A percentile compares a stretch with the other conserved stretches of the same genome.
Conservation (phyloP, 2,329 filamentous ascomycete genomes). For the Pseudogymnoascus sp. region DNA sequence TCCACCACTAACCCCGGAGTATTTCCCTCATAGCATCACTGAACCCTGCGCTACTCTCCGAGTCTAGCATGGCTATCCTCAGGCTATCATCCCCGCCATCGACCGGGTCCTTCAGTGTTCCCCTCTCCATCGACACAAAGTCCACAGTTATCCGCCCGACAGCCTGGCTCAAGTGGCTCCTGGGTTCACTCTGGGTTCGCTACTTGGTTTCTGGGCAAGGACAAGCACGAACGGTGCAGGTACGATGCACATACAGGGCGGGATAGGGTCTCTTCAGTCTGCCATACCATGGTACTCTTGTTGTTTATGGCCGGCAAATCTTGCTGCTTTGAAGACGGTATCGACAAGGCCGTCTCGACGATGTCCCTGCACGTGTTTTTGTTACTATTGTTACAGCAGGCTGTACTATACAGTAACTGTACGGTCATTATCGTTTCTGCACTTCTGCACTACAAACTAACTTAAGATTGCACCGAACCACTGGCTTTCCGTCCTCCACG, state of each 20-base stretch:
- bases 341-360: background rate
- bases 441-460: background rate
- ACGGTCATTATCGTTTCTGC: background rate
- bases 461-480: conserved; percentile 2
- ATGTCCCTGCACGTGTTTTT: background rate
- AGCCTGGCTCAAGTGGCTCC: conserved; percentile 6
- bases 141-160: conserved; percentile 7
- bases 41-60: conserved; percentile 7
- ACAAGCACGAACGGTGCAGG: background rate
- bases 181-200: background rate
- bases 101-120: background rate
- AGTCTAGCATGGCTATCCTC: conserved; percentile 7
- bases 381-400: background rate
- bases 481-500: conserved; percentile 1
- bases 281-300: background rate
- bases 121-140: background rate
- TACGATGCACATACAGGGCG: background rate
- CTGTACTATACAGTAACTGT: background rate
- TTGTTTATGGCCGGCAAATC: background rate
- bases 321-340: background rate
- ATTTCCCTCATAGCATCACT: conserved; percentile 1
- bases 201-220: background rate
- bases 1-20: conserved; percentile 6
- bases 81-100: background rate
- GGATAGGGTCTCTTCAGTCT: background rate